Evolutionary conservation across 306 rosid species (phyloP).

Genomic region (Castanea sativa): DNA sequence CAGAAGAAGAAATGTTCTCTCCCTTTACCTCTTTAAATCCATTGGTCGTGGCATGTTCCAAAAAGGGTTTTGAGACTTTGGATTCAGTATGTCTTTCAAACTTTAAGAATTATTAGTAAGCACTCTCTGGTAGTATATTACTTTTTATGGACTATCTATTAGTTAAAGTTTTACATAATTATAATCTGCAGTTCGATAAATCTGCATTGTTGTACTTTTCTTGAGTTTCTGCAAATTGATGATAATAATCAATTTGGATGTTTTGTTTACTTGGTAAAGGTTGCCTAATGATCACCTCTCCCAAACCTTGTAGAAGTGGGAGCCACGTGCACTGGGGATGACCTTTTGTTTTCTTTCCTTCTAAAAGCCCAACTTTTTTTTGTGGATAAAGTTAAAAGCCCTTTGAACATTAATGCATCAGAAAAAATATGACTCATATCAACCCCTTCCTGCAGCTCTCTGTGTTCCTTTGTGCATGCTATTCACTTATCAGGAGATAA

Average conservation of each 20-base stretch:
- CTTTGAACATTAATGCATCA: background rate
- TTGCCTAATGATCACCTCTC: too few relatives aligned
- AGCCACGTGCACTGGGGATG: too few relatives aligned
- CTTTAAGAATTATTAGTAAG: slow-evolving; percentile 19
- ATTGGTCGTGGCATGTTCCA: slow-evolving; percentile 77
- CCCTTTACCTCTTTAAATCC: slow-evolving; percentile 91
- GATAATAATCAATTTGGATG: background rate
- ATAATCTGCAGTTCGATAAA: background rate
- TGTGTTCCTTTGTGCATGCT: background rate
- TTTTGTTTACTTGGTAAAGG: background rate
- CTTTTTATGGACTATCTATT: slow-evolving; percentile 1
- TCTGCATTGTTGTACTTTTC: background rate
- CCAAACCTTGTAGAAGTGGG: too few relatives aligned
- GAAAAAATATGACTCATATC: background rate
- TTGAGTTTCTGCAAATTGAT: background rate
- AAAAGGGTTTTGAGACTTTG: slow-evolving; percentile 88
- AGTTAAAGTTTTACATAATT: background rate
- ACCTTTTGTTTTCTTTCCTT: too few relatives aligned
- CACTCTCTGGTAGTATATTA: slow-evolving; percentile 7
- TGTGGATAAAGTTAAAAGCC: background rate
- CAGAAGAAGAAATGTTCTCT: slow-evolving; percentile 68
- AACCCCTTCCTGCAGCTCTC: background rate
- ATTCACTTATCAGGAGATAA: background rate
- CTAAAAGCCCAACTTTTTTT: too few relatives aligned
- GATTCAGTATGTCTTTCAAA: slow-evolving; percentile 63